phyloP scores from a whole-genome alignment of 192 early-diverging fungal genomes.

The Coemansia sp. region DNA sequence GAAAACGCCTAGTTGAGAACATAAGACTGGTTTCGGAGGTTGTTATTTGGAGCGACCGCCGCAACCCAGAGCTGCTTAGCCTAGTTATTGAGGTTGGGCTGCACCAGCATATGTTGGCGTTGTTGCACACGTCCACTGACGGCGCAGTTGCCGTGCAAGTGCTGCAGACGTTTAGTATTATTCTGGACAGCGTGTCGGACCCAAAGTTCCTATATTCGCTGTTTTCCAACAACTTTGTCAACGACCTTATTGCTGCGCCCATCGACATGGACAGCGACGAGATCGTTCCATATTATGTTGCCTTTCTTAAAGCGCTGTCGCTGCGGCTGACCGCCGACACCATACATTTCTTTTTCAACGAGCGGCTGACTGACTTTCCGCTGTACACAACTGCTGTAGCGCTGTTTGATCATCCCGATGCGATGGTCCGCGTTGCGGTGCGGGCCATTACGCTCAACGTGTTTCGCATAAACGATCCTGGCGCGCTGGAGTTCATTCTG shows the following conservation, averaged over 20 bases:
- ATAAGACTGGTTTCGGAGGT: conserved; percentile 43
- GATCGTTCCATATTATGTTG: conserved; percentile 62
- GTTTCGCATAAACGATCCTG: conserved; percentile 47
- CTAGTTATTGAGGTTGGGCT: conserved; percentile 34
- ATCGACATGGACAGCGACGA: conserved; percentile 68
- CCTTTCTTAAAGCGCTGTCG: too few species aligned
- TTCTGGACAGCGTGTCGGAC: conserved; percentile 51
- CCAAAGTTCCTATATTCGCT: conserved; percentile 56
- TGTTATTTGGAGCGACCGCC: conserved; percentile 48
- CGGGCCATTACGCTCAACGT: conserved; percentile 66
- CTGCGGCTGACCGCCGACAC: too few species aligned
- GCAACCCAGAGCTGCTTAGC: conserved; percentile 42
- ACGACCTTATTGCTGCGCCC: conserved; percentile 61
- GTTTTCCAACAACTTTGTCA: conserved; percentile 75
- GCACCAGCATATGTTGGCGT: conserved; percentile 33
- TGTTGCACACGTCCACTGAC: conserved; percentile 14
- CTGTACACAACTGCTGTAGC: conserved; percentile 66
- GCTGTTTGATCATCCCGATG: conserved; percentile 67
- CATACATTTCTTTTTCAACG: too few species aligned
- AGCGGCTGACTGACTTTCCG: conserved; percentile 2
- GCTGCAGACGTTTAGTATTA: conserved; percentile 55
- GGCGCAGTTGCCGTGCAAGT: conserved; percentile 44
- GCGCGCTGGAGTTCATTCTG: conserved; percentile 38
- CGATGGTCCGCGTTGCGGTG: conserved; percentile 71
- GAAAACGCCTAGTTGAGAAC: conserved; percentile 38